These are phyloP conservation scores for Leucoagaricus sp. DNA, from an alignment of 1,284 basidiomycete genomes.

Conservation along the genomic window DNA sequence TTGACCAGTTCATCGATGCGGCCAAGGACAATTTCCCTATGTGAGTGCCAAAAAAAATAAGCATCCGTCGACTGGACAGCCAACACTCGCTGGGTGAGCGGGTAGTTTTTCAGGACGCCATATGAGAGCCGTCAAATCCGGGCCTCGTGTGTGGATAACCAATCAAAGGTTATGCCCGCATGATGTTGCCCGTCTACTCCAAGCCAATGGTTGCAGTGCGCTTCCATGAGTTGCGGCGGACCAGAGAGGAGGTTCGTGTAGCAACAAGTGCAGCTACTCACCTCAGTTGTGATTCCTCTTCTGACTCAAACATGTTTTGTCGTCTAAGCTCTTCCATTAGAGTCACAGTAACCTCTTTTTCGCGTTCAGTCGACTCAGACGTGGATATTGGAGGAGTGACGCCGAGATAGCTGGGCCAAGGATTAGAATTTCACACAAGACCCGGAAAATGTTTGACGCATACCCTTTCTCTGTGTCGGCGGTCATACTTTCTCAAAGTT, in stretches of 20 bases:
- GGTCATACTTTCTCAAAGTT: not conserved
- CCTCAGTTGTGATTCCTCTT: slow-evolving; percentile 90
- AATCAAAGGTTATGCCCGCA: not conserved
- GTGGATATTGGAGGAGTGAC: slow-evolving; percentile 92
- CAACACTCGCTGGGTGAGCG: not conserved
- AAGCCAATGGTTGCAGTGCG: not conserved
- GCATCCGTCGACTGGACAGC: slow-evolving; percentile 11
- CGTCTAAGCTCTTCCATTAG: slow-evolving; percentile 88
- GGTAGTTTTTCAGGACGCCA: not conserved
- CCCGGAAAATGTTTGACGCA: slow-evolving; percentile 2
- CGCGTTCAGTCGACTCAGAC: slow-evolving; percentile 69
- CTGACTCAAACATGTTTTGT: slow-evolving; percentile 89
- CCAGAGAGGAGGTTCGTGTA: not conserved
- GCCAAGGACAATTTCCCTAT: slow-evolving; percentile 91
- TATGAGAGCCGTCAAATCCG: not conserved
- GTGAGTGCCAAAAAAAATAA: slow-evolving; percentile 16
- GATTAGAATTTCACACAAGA: slow-evolving; percentile 14
- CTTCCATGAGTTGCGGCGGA: not conserved
- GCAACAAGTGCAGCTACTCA: slow-evolving; percentile 41
- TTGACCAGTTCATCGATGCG: slow-evolving; percentile 90
- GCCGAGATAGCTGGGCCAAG: slow-evolving; percentile 58
- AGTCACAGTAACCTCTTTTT: slow-evolving; percentile 83
- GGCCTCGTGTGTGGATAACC: not conserved
- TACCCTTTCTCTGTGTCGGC: slow-evolving; percentile 20
- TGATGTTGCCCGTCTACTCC: not conserved